Base-by-base conservation (phyloP, 1,284 basidiomycete genomes). In the Leccinum pachyderme region DNA sequence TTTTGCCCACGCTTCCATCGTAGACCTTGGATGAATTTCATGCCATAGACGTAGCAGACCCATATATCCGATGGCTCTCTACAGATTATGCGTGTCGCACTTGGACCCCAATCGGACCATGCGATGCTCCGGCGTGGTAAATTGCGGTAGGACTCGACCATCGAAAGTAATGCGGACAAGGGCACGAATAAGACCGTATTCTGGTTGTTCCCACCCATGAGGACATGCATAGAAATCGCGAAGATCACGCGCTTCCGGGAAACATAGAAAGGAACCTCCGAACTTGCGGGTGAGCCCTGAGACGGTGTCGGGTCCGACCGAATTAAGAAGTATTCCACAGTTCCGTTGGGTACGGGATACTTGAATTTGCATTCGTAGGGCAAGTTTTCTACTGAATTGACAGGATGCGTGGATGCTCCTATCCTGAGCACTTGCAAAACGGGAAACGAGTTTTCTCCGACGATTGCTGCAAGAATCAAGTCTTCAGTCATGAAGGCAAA, bases 11-110 rank as follows among this genome's bases (percentile, higher is more conserved):
- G 33, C 15, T 49, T 56, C 70, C 68, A 68, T 47, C 47, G 55
- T 35, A 64, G 29, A 35, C 59, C 58, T 37, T 61, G 65, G 59
- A 73, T 73, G 55, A 72, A 82, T 57, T 72, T 75, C 62, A 74
- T 75, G 8, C 83, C 84, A 56, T 77, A 77, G 8, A 81, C 74
- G 62, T 81, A 82, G 67, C 84, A 86, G 8, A 82, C 79, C 81
- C 81, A 86, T 9, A 71, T 69, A 8, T 71, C 56, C 27, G 77
- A 78, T 37, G 73, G 72, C 32, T 63, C 60, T 27, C 64, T 62
- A 44, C 49, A 60, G 31, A 80, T 51, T 57, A 81, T 63, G 31
- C 79, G 77, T 13, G 76, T 73, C 3, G 76, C 76, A 9, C 41
- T 50, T 1, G 75, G 75, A 12, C 81, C 81, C 84, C 84, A 86